These are phyloP conservation scores for Conringia planisiliqua DNA, from an alignment of 345 rosid genomes.

Conservation along the genomic window DNA sequence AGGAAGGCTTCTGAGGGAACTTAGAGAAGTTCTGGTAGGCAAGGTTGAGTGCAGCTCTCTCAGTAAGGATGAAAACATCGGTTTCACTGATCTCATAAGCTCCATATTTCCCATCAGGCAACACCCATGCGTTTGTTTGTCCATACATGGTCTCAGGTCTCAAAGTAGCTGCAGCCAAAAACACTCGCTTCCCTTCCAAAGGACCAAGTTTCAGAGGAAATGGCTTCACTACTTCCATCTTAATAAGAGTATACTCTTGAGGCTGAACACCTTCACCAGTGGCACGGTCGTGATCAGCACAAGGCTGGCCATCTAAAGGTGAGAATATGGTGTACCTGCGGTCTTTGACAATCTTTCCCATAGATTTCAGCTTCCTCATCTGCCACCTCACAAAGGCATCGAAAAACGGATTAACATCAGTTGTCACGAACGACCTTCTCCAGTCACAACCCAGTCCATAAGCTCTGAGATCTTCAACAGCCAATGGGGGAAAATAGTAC, in stretches of 20 bases:
- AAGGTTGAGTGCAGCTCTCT: constrained; percentile 83
- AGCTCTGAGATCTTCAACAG: constrained; percentile 68
- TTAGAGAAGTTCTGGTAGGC: constrained; percentile 79
- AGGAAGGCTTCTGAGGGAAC: constrained; percentile 64
- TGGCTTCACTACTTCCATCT: constrained; percentile 79
- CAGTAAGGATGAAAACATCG: constrained; percentile 68
- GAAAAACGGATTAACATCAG: constrained; percentile 72
- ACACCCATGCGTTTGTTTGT: constrained; percentile 94
- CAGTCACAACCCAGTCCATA: constrained; percentile 95
- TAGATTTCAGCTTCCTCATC: constrained; percentile 77
- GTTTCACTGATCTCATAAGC: constrained; percentile 84
- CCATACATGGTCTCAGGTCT: constrained; percentile 99
- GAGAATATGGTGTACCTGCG: constrained; percentile 77
- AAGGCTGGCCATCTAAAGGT: constrained; percentile 93
- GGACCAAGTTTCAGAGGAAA: constrained; percentile 60
- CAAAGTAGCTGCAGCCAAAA: constrained; percentile 82
- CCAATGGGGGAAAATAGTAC: constrained; percentile 70
- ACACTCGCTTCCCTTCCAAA: constrained; percentile 72
- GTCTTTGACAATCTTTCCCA: constrained; percentile 90
- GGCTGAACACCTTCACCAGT: constrained; percentile 94
- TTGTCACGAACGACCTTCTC: constrained; percentile 87
- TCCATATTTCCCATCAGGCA: constrained; percentile 92
- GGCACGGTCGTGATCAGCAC: constrained; percentile 96
- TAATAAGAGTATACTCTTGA: constrained; percentile 86
- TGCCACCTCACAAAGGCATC: constrained; percentile 91